Evolutionary conservation across 495 filamentous ascomycete species (phyloP).

Genomic region (Daldinia bambusicola): DNA sequence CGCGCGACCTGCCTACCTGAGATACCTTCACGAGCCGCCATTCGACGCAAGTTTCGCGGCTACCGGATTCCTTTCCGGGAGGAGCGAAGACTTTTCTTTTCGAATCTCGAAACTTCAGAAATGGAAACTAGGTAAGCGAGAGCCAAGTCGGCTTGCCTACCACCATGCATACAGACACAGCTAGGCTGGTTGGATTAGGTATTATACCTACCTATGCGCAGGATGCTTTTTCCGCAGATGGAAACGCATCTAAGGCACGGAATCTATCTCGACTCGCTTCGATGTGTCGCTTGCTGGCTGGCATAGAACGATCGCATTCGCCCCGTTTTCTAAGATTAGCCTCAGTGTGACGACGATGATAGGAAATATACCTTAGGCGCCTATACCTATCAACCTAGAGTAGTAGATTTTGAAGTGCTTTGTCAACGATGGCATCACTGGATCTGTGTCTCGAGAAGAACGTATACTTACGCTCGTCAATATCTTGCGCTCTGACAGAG

Average conservation of each 20-base stretch:
- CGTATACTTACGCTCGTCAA: not conserved
- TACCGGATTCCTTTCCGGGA: not conserved
- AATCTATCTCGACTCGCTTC: too few species aligned
- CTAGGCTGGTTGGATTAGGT: too few species aligned
- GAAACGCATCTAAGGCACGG: too few species aligned
- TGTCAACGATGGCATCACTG: not conserved
- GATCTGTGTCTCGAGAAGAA: not conserved
- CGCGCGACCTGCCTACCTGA: constrained; percentile 1
- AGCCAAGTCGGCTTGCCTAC: not conserved
- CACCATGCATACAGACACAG: too few species aligned
- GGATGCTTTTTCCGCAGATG: too few species aligned
- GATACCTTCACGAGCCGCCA: not conserved
- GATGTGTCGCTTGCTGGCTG: too few species aligned
- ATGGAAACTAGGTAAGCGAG: constrained; percentile 6
- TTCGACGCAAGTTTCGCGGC: not conserved
- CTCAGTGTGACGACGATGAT: too few species aligned
- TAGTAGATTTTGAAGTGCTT: not conserved
- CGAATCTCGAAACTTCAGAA: not conserved
- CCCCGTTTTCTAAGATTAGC: too few species aligned
- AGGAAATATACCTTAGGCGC: too few species aligned
- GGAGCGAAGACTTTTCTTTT: not conserved
- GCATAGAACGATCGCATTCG: too few species aligned
- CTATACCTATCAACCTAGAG: too few species aligned
- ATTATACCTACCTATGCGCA: not conserved
- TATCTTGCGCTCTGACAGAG: not conserved